Conservation (phyloP, 306 rosid species). For the Trifolium subterraneum region DNA sequence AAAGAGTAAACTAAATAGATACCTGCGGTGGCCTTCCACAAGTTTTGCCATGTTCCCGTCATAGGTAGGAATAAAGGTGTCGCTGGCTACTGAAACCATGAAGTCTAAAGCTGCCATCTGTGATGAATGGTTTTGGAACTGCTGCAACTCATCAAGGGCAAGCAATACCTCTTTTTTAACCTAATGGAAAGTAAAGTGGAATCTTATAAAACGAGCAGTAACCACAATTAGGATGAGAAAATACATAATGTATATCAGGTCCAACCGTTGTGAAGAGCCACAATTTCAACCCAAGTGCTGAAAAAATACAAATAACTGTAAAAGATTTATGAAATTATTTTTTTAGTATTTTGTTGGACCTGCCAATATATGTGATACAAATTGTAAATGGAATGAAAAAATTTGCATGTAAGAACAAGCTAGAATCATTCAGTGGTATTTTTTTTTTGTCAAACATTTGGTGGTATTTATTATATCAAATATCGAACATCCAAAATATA, state of each 20-base stretch:
- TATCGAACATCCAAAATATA: constrained; percentile 1
- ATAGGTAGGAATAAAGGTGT: constrained; percentile 87
- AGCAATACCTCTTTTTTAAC: constrained; percentile 81
- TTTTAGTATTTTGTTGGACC: constrained; percentile 3
- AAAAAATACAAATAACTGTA: background rate
- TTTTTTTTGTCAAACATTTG: too few relatives aligned
- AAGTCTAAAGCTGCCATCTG: constrained; percentile 99
- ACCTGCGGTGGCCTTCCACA: constrained; percentile 98
- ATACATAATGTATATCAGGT: background rate
- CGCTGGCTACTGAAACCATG: constrained; percentile 90
- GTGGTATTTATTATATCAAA: constrained; percentile 21
- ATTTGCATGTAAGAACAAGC: constrained; percentile 20
- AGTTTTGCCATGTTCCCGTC: constrained; percentile 99
- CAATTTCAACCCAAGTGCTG: constrained; percentile 4
- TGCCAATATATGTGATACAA: constrained; percentile 1
- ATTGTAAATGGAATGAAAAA: constrained; percentile 12
- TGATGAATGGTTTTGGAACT: constrained; percentile 92
- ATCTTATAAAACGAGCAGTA: background rate
- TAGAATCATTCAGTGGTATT: constrained; percentile 19
- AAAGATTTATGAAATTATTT: constrained; percentile 11
- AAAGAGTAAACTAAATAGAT: constrained; percentile 17
- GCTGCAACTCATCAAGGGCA: constrained; percentile 71
- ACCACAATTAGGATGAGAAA: constrained; percentile 1
- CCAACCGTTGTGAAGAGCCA: constrained; percentile 10
- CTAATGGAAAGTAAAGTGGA: constrained; percentile 49